Evolutionary conservation across 2,329 filamentous ascomycete genomes (phyloP).

Genomic region (Annulohypoxylon truncatum): DNA sequence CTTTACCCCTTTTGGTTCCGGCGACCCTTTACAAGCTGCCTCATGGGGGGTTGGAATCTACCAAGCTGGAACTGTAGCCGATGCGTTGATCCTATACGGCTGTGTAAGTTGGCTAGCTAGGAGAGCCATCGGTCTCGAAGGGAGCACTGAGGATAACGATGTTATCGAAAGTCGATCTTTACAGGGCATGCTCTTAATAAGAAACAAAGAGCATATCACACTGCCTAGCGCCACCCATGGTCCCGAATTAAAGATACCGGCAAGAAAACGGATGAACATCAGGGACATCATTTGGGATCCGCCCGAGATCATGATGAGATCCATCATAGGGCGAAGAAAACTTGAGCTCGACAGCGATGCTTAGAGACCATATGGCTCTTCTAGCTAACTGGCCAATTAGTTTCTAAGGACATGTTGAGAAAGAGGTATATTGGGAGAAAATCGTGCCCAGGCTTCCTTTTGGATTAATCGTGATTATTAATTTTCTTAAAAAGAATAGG

Average conservation of each 20-base stretch:
- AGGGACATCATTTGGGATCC: conserved; percentile 56
- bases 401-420: neutral
- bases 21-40: conserved; percentile 73
- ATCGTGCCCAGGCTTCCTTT: neutral
- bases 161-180: conserved; percentile 39
- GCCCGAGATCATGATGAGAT: conserved; percentile 47
- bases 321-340: conserved; percentile 46
- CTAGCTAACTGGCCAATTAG: neutral
- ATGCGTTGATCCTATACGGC: conserved; percentile 67
- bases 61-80: conserved; percentile 70
- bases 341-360: neutral
- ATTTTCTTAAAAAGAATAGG: neutral
- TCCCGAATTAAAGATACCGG: conserved; percentile 40
- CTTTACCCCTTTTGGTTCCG: conserved; percentile 76
- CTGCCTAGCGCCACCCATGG: conserved; percentile 38
- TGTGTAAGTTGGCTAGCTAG: conserved; percentile 54
- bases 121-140: conserved; percentile 50
- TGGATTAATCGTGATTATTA: neutral
- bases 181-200: conserved; percentile 46
- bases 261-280: conserved; percentile 48
- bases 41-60: conserved; percentile 74
- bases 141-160: neutral
- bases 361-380: neutral
- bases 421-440: neutral
- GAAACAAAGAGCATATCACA: conserved; percentile 41